These are phyloP conservation scores for Colletotrichum sojae DNA, from an alignment of 2,329 filamentous ascomycete genomes.

Conservation along the genomic window DNA sequence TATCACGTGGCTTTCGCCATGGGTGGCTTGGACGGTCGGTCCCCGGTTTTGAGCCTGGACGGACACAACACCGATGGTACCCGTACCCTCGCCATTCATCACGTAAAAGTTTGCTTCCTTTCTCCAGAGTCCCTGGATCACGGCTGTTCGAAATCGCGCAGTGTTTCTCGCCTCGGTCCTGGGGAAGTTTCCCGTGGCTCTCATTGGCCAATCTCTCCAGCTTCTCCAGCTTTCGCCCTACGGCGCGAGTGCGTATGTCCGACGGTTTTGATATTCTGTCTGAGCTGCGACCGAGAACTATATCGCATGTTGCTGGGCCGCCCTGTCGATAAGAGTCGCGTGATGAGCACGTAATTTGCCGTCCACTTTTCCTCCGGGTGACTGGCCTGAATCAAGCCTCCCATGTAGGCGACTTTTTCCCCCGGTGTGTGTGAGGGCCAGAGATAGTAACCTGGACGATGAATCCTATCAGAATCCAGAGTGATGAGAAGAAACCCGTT, in stretches of 20 bases:
- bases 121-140: conserved; percentile 32
- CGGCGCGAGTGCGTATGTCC: neutral
- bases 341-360: conserved; percentile 12
- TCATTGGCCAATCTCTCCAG: conserved; percentile 16
- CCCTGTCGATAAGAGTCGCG: conserved; percentile 13
- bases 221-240: conserved; percentile 1
- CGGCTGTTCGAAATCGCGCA: conserved; percentile 23
- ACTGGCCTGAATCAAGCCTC: too few species aligned
- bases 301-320: too few species aligned
- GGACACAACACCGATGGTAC: conserved; percentile 28
- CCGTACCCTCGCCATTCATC: conserved; percentile 21
- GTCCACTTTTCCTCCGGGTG: conserved; percentile 9
- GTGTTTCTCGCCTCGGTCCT: conserved; percentile 9
- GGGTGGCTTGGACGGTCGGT: too few species aligned
- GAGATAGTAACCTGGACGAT: neutral
- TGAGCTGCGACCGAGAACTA: neutral
- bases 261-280: neutral
- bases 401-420: too few species aligned
- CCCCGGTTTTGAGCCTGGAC: neutral
- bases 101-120: conserved; percentile 34
- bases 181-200: conserved; percentile 18
- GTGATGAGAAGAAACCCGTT: conserved; percentile 8
- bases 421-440: too few species aligned
- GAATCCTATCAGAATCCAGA: too few species aligned
- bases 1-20: conserved; percentile 23